Evolutionary conservation across 2,329 filamentous ascomycete species (phyloP).

Genomic region (Piedraia hortae): DNA sequence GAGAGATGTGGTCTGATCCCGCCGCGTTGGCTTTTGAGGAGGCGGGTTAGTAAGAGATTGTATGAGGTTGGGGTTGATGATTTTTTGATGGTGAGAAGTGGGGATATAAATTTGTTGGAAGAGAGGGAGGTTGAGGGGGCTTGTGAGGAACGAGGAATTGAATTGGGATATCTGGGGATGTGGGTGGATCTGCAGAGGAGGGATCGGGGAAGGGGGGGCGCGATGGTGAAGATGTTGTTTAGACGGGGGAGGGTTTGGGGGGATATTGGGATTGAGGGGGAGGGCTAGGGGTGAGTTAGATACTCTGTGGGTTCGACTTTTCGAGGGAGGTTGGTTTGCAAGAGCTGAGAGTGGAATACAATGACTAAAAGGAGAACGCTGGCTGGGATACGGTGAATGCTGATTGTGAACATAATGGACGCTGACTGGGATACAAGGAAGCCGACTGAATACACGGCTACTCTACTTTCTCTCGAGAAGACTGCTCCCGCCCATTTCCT

Average conservation of each 20-base stretch:
- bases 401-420: too few relatives aligned
- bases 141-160: constrained; percentile 12
- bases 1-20: constrained; percentile 20
- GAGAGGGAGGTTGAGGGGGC: constrained; percentile 15
- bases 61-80: constrained; percentile 22
- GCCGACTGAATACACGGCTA: too few relatives aligned
- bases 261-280: too few relatives aligned
- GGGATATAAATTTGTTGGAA: constrained; percentile 23
- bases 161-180: constrained; percentile 10
- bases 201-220: constrained; percentile 11
- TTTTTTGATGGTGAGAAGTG: constrained; percentile 14
- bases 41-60: constrained; percentile 49
- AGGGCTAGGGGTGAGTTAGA: too few relatives aligned
- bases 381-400: too few relatives aligned
- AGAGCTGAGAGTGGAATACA: too few relatives aligned
- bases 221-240: constrained; percentile 12
- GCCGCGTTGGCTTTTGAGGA: constrained; percentile 26
- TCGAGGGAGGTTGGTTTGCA: too few relatives aligned
- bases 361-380: too few relatives aligned
- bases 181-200: constrained; percentile 17
- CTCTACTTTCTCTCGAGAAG: constrained; percentile 39
- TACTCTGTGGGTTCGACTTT: too few relatives aligned
- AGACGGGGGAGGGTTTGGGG: constrained; percentile 10
- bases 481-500: constrained; percentile 73
- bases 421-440: too few relatives aligned